Evolutionary conservation across 108 stramenopile species (phyloP).

Genomic region (Cylindrotheca fusiformis): DNA sequence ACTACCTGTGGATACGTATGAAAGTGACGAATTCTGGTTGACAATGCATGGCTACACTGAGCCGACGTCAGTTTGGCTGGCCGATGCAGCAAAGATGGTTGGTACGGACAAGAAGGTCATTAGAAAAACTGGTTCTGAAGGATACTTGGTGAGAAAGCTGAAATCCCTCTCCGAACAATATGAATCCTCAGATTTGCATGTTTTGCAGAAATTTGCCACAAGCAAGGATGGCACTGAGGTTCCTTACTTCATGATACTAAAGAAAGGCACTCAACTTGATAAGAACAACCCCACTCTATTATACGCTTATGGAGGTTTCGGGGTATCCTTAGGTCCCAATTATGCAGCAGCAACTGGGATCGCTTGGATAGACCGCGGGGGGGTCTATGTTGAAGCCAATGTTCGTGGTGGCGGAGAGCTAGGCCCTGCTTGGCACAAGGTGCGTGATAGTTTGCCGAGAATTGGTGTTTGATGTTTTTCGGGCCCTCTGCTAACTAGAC

Average conservation of each 20-base stretch:
- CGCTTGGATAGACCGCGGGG: constrained; percentile 90
- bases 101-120: constrained; percentile 44
- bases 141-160: constrained; percentile 43
- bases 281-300: constrained; percentile 63
- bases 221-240: constrained; percentile 84
- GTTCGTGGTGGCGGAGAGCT: constrained; percentile 96
- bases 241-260: constrained; percentile 77
- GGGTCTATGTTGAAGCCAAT: constrained; percentile 93
- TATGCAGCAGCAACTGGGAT: constrained; percentile 77
- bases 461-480: too few relatives aligned
- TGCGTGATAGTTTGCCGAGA: constrained; percentile 5
- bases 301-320: constrained; percentile 95
- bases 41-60: constrained; percentile 76
- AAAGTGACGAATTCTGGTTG: constrained; percentile 69
- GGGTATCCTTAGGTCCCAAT: constrained; percentile 89
- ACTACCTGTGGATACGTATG: constrained; percentile 52
- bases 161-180: constrained; percentile 67
- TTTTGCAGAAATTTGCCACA: constrained; percentile 64
- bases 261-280: constrained; percentile 47
- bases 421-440: constrained; percentile 84
- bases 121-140: constrained; percentile 33
- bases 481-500: constrained; percentile 52
- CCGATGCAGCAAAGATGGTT: constrained; percentile 65
- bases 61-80: constrained; percentile 63
- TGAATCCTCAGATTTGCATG: constrained; percentile 56